Conservation (phyloP, 2,329 filamentous ascomycete species). For the Cladosporium sp. region DNA sequence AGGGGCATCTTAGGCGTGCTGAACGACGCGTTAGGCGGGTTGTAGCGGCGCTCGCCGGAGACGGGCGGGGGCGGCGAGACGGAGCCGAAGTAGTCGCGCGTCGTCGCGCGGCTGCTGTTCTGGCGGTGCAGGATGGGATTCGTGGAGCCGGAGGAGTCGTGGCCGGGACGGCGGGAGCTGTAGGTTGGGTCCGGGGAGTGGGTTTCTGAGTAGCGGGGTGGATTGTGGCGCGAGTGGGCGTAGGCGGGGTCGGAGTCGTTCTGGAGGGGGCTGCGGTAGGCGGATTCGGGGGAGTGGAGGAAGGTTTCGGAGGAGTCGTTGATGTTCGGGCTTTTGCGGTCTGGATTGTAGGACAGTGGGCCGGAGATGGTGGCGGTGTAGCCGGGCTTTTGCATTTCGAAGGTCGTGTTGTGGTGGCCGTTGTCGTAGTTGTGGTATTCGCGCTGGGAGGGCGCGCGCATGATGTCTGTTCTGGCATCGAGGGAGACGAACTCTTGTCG, state of each 20-base stretch:
- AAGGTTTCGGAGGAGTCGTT: conserved; percentile 20
- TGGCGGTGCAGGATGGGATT: conserved; percentile 2
- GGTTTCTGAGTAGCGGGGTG: conserved; percentile 10
- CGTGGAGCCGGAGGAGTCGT: neutral
- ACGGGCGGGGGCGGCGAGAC: conserved; percentile 16
- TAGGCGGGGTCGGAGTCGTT: neutral
- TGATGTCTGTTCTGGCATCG: conserved; percentile 51
- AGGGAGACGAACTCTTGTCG: conserved; percentile 83
- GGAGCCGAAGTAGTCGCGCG: conserved; percentile 17
- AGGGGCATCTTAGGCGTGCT: conserved; percentile 34
- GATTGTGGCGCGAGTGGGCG: neutral
- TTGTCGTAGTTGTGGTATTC: conserved; percentile 18
- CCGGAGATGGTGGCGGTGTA: conserved; percentile 11
- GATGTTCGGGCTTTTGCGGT: conserved; percentile 13
- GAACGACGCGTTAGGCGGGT: conserved; percentile 35
- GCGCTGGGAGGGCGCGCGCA: conserved; percentile 20
- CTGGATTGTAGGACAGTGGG: conserved; percentile 9
- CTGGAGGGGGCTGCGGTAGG: conserved; percentile 17
- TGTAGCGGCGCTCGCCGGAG: conserved; percentile 32
- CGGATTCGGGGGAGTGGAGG: conserved; percentile 22
- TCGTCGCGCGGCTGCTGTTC: neutral
- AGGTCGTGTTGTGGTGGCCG: conserved; percentile 26
- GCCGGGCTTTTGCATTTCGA: conserved; percentile 28
- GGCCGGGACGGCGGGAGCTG: neutral
- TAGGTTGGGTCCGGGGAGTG: conserved; percentile 8